Conservation (phyloP, 805 yeast species). For the Yarrowia divulgata region DNA sequence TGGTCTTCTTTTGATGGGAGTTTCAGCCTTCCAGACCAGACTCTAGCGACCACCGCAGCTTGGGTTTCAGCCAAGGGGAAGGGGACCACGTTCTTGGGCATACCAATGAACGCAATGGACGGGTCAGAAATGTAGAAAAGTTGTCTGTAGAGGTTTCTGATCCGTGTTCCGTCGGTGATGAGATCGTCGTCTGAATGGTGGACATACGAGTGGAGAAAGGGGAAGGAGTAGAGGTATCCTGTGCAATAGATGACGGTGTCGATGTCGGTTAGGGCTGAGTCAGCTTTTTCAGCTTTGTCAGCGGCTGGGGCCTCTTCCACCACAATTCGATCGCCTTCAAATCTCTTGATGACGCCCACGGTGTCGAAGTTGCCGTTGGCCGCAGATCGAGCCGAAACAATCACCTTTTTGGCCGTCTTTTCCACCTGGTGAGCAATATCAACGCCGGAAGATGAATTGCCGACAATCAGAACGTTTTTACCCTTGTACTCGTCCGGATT, state of each 20-base stretch:
- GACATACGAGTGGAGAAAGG: conserved; percentile 58
- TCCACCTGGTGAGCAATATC: conserved; percentile 73
- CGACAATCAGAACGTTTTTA: conserved; percentile 67
- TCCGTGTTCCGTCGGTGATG: conserved; percentile 57
- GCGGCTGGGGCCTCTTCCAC: conserved; percentile 43
- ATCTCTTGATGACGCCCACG: conserved; percentile 42
- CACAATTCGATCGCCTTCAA: not conserved
- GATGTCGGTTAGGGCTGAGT: conserved; percentile 58
- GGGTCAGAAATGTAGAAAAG: conserved; percentile 64
- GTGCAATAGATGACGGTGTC: conserved; percentile 74
- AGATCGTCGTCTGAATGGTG: conserved; percentile 45
- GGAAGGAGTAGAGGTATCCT: conserved; percentile 72
- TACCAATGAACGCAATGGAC: conserved; percentile 66
- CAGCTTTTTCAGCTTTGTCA: conserved; percentile 48
- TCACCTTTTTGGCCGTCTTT: conserved; percentile 53
- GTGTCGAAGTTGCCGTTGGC: conserved; percentile 38
- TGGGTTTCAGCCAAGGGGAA: conserved; percentile 59
- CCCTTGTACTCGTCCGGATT: conserved; percentile 55
- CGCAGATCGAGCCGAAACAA: conserved; percentile 57
- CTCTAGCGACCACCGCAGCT: conserved; percentile 68
- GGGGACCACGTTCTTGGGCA: conserved; percentile 50
- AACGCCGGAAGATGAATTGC: conserved; percentile 78
- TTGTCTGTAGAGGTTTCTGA: conserved; percentile 52
- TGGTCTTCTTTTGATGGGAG: conserved; percentile 61
- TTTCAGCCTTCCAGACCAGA: conserved; percentile 61